A percentile compares a stretch with the other conserved stretches of the same genome.
Conservation (phyloP, 2,329 filamentous ascomycete species). For the Beauveria caledonica region DNA sequence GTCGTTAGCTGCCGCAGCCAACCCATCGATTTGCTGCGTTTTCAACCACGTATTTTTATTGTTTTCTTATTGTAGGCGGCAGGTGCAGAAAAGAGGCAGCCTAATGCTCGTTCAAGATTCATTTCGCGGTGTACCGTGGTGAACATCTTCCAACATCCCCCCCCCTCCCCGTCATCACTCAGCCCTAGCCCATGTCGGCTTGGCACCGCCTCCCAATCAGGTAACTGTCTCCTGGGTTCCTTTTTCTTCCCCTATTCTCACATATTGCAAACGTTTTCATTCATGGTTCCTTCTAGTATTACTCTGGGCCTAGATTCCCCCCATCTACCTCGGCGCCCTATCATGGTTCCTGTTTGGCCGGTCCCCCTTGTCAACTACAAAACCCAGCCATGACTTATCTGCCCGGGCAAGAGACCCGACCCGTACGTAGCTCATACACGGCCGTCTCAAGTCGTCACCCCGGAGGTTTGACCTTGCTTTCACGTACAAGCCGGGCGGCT, state of each 20-base stretch:
- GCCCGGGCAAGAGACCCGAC: neutral
- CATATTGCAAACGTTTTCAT: neutral
- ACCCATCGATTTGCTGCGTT: neutral
- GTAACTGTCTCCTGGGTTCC: neutral
- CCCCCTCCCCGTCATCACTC: neutral
- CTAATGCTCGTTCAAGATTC: too few relatives aligned
- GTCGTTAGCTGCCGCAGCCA: neutral
- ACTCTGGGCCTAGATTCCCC: neutral
- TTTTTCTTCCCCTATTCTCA: neutral
- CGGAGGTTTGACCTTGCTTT: conserved; percentile 3
- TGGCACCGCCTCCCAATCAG: neutral
- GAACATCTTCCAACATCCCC: too few relatives aligned
- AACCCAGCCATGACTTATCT: neutral
- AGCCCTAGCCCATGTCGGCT: neutral
- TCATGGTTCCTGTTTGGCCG: neutral
- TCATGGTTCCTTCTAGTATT: neutral
- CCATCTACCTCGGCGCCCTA: too few relatives aligned
- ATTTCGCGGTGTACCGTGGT: too few relatives aligned
- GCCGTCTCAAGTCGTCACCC: conserved; percentile 5
- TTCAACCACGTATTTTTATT: neutral
- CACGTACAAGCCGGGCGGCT: too few relatives aligned
- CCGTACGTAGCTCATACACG: neutral
- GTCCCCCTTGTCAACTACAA: conserved; percentile 3
- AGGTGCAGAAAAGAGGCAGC: neutral
- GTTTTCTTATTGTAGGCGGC: neutral